Conservation (phyloP, 768 basidiomycete species). For the Cystobasidium ongulense region DNA sequence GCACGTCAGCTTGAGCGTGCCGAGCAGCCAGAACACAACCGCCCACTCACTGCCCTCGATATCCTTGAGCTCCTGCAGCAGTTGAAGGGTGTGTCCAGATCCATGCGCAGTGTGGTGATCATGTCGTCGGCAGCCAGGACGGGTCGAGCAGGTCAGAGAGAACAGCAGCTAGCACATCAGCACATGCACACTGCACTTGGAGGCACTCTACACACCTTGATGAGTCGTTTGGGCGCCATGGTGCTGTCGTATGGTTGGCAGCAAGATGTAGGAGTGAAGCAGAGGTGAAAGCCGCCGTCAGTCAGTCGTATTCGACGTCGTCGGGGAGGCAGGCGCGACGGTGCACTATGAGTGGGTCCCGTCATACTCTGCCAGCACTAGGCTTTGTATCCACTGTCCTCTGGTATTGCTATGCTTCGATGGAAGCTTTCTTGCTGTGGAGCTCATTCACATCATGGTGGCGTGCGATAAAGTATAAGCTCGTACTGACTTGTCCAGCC, state of each 20-base stretch:
- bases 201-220: background rate
- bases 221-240: conserved; percentile 20
- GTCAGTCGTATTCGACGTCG: no score
- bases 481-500: no score
- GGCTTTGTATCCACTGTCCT: no score
- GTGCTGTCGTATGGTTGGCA: background rate
- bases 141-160: background rate
- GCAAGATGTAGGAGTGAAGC: background rate
- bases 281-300: background rate
- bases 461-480: no score
- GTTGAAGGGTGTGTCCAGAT: background rate
- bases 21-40: background rate
- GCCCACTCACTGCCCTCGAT: conserved; percentile 15
- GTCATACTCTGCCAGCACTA: no score
- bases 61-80: conserved; percentile 17
- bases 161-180: background rate
- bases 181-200: background rate
- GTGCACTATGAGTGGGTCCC: no score
- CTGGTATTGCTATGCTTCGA: no score
- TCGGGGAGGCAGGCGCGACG: no score
- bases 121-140: background rate
- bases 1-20: background rate
- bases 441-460: no score
- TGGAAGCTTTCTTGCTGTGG: no score
- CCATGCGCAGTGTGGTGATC: conserved; percentile 12